phyloP scores from a whole-genome alignment of 2,329 filamentous ascomycete genomes.

The Neopestalotiopsis rosae region DNA sequence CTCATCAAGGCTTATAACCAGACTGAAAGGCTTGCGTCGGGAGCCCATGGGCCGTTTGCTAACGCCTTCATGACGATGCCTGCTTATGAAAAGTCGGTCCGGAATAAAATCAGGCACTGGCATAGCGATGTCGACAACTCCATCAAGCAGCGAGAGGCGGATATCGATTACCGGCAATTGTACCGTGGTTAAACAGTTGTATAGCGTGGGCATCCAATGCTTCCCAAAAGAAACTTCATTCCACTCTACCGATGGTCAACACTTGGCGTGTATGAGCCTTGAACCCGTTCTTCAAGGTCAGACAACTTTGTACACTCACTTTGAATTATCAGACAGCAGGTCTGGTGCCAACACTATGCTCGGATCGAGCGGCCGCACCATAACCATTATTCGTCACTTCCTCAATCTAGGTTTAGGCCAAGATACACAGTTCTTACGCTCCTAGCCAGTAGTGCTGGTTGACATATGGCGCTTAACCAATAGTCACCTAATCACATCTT shows the following conservation, averaged over 20 bases:
- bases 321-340: no score
- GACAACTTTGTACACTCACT: no score
- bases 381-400: no score
- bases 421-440: no score
- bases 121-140: slow-evolving; percentile 32
- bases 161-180: slow-evolving; percentile 22
- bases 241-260: background rate
- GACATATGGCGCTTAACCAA: no score
- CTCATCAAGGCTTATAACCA: slow-evolving; percentile 38
- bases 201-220: background rate
- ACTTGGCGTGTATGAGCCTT: no score
- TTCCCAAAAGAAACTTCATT: background rate
- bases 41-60: slow-evolving; percentile 33
- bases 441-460: no score
- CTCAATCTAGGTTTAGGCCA: no score
- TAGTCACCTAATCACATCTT: no score
- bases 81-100: slow-evolving; percentile 39
- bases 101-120: slow-evolving; percentile 37
- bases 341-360: no score
- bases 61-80: slow-evolving; percentile 41
- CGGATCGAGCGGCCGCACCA: no score
- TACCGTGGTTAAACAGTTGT: background rate
- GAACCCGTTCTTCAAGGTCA: no score
- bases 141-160: slow-evolving; percentile 27
- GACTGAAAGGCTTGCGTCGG: slow-evolving; percentile 22